Percentiles rank a stretch among this genome's conserved stretches.
Conservation (phyloP, 1,284 basidiomycete species). For the Ceratobasidium sp. region DNA sequence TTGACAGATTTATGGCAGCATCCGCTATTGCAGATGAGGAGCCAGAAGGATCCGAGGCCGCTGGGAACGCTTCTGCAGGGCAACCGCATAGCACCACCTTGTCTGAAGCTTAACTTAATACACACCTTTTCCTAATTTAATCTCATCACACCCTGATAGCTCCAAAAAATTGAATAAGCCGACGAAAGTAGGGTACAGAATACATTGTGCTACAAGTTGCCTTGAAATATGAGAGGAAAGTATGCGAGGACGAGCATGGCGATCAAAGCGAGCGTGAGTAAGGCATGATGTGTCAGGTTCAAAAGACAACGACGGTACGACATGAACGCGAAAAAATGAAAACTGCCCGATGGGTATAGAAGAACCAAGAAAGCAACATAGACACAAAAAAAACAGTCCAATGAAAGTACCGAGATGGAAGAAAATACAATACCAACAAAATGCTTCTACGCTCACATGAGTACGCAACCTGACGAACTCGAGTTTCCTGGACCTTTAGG, state of each 20-base stretch:
- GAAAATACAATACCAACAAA: neutral
- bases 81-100: neutral
- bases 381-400: constrained; percentile 29
- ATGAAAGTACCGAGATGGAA: constrained; percentile 13
- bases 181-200: constrained; percentile 39
- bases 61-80: neutral
- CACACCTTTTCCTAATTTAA: neutral
- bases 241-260: constrained; percentile 20
- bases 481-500: constrained; percentile 71
- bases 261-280: constrained; percentile 30
- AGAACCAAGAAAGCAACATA: constrained; percentile 22
- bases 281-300: constrained; percentile 10
- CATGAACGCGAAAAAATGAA: constrained; percentile 21
- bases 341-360: constrained; percentile 34
- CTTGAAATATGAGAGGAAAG: constrained; percentile 21
- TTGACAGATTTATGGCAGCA: constrained; percentile 39
- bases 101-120: neutral
- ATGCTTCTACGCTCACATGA: constrained; percentile 29
- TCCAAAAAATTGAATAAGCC: constrained; percentile 34
- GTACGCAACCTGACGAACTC: constrained; percentile 31
- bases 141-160: neutral
- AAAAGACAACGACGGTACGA: neutral
- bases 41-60: constrained; percentile 14
- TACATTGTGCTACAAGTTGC: constrained; percentile 45
- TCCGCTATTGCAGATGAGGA: constrained; percentile 43